A percentile compares a stretch with the other conserved stretches of the same genome.
phyloP scores from a whole-genome alignment of 345 rosid species.

The Arabidopsis thaliana region DNA sequence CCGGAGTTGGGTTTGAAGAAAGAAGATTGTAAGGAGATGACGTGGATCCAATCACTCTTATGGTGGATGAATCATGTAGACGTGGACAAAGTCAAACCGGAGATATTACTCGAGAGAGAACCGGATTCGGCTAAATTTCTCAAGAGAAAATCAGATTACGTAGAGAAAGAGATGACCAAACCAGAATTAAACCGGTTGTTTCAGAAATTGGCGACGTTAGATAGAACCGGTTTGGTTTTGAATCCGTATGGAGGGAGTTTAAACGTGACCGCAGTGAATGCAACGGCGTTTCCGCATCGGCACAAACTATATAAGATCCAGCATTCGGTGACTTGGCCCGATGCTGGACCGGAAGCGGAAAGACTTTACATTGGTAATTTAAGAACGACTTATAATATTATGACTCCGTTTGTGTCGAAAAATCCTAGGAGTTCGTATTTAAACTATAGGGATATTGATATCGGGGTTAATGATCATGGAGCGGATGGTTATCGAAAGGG shows the following conservation, averaged over 20 bases:
- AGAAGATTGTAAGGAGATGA: constrained; percentile 53
- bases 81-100: constrained; percentile 31
- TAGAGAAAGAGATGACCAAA: constrained; percentile 51
- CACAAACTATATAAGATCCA: constrained; percentile 56
- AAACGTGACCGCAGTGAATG: constrained; percentile 46
- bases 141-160: constrained; percentile 65
- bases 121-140: constrained; percentile 35
- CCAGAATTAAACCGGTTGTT: constrained; percentile 42
- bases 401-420: constrained; percentile 66
- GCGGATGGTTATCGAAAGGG: constrained; percentile 53
- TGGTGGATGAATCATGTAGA: constrained; percentile 44
- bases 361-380: constrained; percentile 36
- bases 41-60: constrained; percentile 56
- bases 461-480: constrained; percentile 50
- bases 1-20: constrained; percentile 55
- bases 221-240: constrained; percentile 45
- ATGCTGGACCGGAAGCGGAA: constrained; percentile 44
- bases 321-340: constrained; percentile 48
- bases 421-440: constrained; percentile 65
- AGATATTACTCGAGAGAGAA: constrained; percentile 44
- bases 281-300: constrained; percentile 64
- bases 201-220: constrained; percentile 34
- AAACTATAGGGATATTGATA: constrained; percentile 69
- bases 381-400: constrained; percentile 46
- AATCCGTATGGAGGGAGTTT: constrained; percentile 68